Evolutionary conservation across 768 basidiomycete species (phyloP), one percentile per base, ranked within the genome.

Genomic region (Amanita subjunquillea): DNA sequence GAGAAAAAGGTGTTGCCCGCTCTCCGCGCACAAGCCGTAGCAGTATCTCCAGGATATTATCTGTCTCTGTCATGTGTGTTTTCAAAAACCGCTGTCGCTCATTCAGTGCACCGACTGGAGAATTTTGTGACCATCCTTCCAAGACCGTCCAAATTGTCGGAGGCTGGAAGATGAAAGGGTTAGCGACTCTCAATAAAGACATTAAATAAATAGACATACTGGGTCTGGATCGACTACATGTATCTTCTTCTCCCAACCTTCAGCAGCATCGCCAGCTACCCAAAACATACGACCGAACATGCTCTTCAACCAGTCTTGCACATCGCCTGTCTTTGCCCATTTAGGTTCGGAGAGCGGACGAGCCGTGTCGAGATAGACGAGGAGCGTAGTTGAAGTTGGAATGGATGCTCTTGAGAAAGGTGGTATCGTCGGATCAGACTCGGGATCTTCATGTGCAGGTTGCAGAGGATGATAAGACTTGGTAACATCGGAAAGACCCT

Each of bases 241-340:
- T 51, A 98, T 87, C 68, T 94, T 95, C 69, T 85, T 91, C 68
- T 88, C 87, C 96, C 96, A 99, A 7, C 88, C 87, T 57, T 86
- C 85, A n/a, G 83, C 81, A 10, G 83, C 86, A 50, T 87, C 85
- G 4, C 85, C 86, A 25, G 85, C 78, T 43, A 85, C 83, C 86
- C 86, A 89, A 62, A 89, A 88, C 83, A 87, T 87, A 36, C 87
- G 74, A 2, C 88, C 89, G 65, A 91, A 87, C 76, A 90, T 89
- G 59, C 79, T 88, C 65, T 82, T 81, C 59, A 91, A 69, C 94
- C 94, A 98, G 37, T 93, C 92, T 59, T 95, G 91, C 22, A 94
- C 80, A 62, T 94, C 89, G 29, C 95, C 95, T 6, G 87, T 85
- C 66, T 92, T 91, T 36, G 92, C 91, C 96, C 95, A 99, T 65